Conservation (phyloP, 2,329 filamentous ascomycete genomes). For the Talaromyces rugulosus region DNA sequence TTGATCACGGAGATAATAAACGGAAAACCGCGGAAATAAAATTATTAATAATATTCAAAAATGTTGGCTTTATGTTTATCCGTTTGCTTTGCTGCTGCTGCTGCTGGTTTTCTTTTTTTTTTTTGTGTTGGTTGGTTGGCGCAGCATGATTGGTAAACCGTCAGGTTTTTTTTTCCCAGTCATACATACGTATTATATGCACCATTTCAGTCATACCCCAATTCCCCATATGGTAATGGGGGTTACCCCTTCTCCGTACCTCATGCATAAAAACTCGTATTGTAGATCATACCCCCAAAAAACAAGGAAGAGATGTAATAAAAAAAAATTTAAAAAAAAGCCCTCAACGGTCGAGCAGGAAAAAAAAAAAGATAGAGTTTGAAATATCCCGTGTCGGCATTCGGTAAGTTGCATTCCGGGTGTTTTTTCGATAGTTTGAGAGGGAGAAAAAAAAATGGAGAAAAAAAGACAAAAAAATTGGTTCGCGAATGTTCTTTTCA, state of each 20-base stretch:
- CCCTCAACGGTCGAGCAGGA: neutral
- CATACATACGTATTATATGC: neutral
- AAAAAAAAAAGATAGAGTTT: neutral
- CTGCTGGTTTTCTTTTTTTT: neutral
- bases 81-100: neutral
- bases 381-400: neutral
- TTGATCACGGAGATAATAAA: neutral
- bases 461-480: neutral
- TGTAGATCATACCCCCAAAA: no score
- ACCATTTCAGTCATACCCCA: no score
- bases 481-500: neutral
- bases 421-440: neutral
- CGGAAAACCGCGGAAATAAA: neutral
- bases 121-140: neutral
- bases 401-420: neutral
- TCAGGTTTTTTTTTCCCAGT: neutral
- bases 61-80: neutral
- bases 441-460: neutral
- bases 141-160: neutral
- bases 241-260: no score
- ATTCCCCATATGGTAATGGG: no score
- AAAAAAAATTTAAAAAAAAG: neutral
- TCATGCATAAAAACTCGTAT: no score
- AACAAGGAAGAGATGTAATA: neutral
- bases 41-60: neutral